Percentiles rank a stretch among this genome's conserved stretches.
phyloP scores from a whole-genome alignment of 495 filamentous ascomycete species.

The Talaromyces wortmannii region DNA sequence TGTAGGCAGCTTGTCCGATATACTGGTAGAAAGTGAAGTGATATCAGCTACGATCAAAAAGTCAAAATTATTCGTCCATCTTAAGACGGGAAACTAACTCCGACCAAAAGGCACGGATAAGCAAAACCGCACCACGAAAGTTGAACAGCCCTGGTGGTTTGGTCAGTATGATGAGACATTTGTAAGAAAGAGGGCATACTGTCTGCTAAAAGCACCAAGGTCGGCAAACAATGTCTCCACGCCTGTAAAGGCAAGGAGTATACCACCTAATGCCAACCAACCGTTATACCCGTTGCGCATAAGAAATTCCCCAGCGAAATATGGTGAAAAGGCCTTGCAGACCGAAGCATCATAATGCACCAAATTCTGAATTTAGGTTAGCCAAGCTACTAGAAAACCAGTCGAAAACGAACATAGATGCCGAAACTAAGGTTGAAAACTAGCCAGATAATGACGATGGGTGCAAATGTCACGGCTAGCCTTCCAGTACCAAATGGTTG shows the following conservation, averaged over 20 bases:
- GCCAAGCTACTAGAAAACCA: neutral
- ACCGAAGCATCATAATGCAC: conserved; percentile 56
- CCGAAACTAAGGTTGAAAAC: conserved; percentile 59
- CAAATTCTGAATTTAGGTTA: conserved; percentile 36
- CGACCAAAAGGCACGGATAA: conserved; percentile 62
- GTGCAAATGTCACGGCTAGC: conserved; percentile 58
- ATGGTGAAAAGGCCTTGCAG: conserved; percentile 63
- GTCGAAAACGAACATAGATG: conserved; percentile 43
- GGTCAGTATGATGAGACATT: conserved; percentile 1
- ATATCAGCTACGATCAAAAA: neutral
- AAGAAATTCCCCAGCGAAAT: conserved; percentile 55
- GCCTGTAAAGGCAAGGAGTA: conserved; percentile 65
- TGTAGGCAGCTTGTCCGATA: conserved; percentile 68
- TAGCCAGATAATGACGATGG: conserved; percentile 70
- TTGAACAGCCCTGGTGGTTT: conserved; percentile 44
- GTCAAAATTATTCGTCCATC: neutral
- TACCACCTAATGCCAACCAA: conserved; percentile 63
- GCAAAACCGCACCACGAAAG: conserved; percentile 57
- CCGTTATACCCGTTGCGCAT: conserved; percentile 52
- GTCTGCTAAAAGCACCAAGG: conserved; percentile 56
- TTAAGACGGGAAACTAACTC: conserved; percentile 15
- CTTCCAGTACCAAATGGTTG: conserved; percentile 66
- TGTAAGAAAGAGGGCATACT: conserved; percentile 14
- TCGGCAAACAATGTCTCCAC: conserved; percentile 73
- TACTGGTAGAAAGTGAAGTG: conserved; percentile 25